Evolutionary conservation across 805 yeast genomes (phyloP).

Genomic region (Saccharomycopsis babjevae): DNA sequence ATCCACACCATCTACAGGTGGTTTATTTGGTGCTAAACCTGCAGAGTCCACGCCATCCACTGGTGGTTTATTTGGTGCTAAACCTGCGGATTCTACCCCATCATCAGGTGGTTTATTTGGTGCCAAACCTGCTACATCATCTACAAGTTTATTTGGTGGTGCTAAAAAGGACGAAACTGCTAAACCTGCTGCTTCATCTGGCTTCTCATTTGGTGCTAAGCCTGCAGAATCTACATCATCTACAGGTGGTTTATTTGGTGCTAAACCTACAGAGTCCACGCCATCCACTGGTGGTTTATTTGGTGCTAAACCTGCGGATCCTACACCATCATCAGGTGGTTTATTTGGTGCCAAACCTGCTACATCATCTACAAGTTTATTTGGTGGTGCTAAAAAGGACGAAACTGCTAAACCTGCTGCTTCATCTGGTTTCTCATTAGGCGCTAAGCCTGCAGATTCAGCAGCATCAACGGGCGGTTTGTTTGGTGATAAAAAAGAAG

Average conservation of each 20-base stretch:
- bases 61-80: constrained; percentile 13
- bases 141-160: constrained; percentile 7
- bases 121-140: not conserved
- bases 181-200: not conserved
- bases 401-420: constrained; percentile 17
- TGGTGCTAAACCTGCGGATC: constrained; percentile 4
- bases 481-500: constrained; percentile 20
- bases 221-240: constrained; percentile 2
- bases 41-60: constrained; percentile 1
- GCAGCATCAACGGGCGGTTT: constrained; percentile 21
- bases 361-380: not conserved
- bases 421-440: constrained; percentile 17
- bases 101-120: not conserved
- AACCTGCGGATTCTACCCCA: not conserved
- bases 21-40: constrained; percentile 23
- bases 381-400: constrained; percentile 1
- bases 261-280: constrained; percentile 10
- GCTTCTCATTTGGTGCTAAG: constrained; percentile 2
- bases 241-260: constrained; percentile 19
- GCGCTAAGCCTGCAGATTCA: constrained; percentile 24
- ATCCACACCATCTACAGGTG: constrained; percentile 9
- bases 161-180: constrained; percentile 12
- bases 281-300: constrained; percentile 10
- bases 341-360: constrained; percentile 18
- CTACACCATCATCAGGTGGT: constrained; percentile 12